These are phyloP conservation scores for Alternaria panax DNA, from an alignment of 2,329 filamentous ascomycete genomes.

Conservation along the genomic window DNA sequence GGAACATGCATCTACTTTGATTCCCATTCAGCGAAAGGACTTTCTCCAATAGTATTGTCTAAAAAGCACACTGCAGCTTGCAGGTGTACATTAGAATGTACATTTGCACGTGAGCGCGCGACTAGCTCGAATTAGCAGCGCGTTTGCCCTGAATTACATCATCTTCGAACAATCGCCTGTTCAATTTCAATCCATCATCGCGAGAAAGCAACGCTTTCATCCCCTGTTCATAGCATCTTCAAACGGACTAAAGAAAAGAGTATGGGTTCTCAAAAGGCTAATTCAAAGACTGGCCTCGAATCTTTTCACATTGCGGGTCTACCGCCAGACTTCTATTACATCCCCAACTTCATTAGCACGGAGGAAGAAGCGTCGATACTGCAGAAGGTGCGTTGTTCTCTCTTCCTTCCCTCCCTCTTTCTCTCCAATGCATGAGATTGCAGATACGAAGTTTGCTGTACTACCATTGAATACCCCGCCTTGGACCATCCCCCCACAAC, in stretches of 20 bases:
- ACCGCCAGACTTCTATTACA: slow-evolving; percentile 78
- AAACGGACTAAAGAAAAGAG: accelerated
- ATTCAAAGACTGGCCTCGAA: slow-evolving; percentile 5
- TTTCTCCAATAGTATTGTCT: no score
- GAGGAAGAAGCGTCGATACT: slow-evolving; percentile 77
- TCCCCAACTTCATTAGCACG: slow-evolving; percentile 80
- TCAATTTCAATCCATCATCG: not conserved
- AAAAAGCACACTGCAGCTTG: not conserved
- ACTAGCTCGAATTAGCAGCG: not conserved
- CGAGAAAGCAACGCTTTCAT: not conserved
- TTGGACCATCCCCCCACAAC: not conserved
- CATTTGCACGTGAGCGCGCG: slow-evolving; percentile 4
- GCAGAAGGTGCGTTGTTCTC: slow-evolving; percentile 64
- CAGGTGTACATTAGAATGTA: not conserved
- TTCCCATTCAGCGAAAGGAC: not conserved
- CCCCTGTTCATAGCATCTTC: not conserved
- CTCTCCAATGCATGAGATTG: not conserved
- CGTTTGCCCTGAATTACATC: not conserved
- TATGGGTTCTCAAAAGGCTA: not conserved
- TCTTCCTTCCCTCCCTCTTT: not conserved
- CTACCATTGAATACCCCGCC: not conserved
- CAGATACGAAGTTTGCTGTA: not conserved
- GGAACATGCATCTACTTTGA: not conserved
- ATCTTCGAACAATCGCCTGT: not conserved
- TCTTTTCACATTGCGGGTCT: slow-evolving; percentile 59